Percentiles rank a stretch among this genome's conserved stretches.
These are phyloP conservation scores for Fraxinus paxiana DNA, from an alignment of 305 asterid species.

Conservation along the genomic window DNA sequence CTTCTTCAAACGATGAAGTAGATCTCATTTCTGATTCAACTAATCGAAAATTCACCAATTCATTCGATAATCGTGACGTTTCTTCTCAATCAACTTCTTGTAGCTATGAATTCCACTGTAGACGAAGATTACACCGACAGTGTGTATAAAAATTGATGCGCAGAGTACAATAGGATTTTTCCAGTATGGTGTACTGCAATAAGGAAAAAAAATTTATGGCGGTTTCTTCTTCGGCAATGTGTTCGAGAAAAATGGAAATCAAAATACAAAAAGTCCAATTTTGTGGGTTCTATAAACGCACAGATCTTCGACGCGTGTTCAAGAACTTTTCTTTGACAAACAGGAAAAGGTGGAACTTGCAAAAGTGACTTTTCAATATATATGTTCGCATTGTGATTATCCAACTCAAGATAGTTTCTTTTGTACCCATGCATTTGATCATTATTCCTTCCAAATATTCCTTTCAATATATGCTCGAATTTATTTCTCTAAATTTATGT, in stretches of 20 bases:
- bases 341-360: background rate
- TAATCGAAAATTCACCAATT: slow-evolving; percentile 5
- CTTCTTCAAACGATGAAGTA: slow-evolving; percentile 39
- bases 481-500: too few species aligned
- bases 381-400: background rate
- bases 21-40: slow-evolving; percentile 48
- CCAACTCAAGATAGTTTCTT: background rate
- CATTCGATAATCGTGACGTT: slow-evolving; percentile 1
- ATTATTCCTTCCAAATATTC: background rate
- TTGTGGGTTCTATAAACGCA: background rate
- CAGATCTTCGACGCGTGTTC: background rate
- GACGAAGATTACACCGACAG: background rate
- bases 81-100: background rate
- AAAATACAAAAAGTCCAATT: background rate
- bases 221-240: slow-evolving; percentile 31
- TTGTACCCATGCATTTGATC: background rate
- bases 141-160: background rate
- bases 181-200: background rate
- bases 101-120: background rate
- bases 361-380: background rate
- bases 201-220: slow-evolving; percentile 23
- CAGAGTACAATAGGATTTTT: background rate
- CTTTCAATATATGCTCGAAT: background rate
- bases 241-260: background rate
- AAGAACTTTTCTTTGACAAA: background rate